Conservation (phyloP, 108 stramenopile genomes). For the Conticribra guillardii region DNA sequence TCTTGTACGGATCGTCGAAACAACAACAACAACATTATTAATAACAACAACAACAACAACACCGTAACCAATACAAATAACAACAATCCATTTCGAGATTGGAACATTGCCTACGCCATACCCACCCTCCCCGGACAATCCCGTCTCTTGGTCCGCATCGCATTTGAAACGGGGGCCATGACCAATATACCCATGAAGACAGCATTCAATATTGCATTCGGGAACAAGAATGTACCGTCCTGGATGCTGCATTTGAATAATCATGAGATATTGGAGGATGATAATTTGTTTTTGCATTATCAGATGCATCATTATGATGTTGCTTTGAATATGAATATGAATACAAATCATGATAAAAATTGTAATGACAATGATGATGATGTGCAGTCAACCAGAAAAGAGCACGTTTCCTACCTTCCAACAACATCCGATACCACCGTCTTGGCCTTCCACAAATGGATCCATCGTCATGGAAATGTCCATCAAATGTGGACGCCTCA, state of each 20-base stretch:
- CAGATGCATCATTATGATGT: neutral
- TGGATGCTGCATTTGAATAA: neutral
- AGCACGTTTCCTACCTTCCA: neutral
- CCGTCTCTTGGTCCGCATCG: neutral
- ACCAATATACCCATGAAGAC: neutral
- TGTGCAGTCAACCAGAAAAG: neutral
- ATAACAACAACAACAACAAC: neutral
- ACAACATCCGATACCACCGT: neutral
- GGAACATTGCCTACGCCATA: neutral
- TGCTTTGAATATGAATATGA: neutral
- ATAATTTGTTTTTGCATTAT: neutral
- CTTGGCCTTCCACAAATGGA: neutral
- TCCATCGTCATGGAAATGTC: neutral
- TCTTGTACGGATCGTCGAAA: neutral
- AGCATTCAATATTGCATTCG: neutral
- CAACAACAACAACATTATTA: neutral
- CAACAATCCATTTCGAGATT: neutral
- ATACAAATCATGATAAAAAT: neutral
- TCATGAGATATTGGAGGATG: neutral
- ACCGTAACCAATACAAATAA: neutral
- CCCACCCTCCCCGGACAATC: neutral
- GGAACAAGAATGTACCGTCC: neutral
- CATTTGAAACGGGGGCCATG: neutral
- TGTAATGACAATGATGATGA: neutral
- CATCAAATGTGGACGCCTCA: neutral